Evolutionary conservation across 1,284 basidiomycete species (phyloP), one percentile per base, ranked within the genome.

Genomic region (Tremellales sp.): DNA sequence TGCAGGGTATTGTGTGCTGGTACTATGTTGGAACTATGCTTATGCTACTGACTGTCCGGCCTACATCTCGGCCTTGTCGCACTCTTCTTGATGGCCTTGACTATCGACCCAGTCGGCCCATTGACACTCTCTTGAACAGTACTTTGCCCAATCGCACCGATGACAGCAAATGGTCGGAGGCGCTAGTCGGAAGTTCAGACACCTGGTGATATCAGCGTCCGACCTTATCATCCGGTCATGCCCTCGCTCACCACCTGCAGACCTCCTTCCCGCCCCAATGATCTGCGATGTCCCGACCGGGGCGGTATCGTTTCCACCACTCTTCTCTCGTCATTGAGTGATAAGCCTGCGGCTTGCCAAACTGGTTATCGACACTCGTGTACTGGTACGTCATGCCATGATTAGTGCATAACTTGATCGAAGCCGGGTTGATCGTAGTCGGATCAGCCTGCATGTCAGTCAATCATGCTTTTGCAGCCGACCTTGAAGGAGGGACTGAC

Each of bases 101-200:
- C 29, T 24, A 10, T 45, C 49, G 2, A 63, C 52, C 68, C 68
- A 71, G 48, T 73, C 68, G 7, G 70, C 70, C 15, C 57, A 45
- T 52, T 67, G 67, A 52, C 70, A 73, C 44, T 68, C 66, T 17
- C 64, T 51, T 15, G 67, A 70, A 56, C 70, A 73, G 53, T 73
- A 73, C 46, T 57, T 62, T 13, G 67, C 70, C 68, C 68, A 73
- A 11, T 61, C 56, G 45, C 70, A 73, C 3, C 49, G 21, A 3
- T 29, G 15, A 43, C 70, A 71, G 5, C 36, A n/a, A 2, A 61
- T 39, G 0, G 48, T 48, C 0, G 64, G 60, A 4, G 50, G 40
- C 3, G 48, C 40, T 2, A 56, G 39, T 19, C 61, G 50, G 42
- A 61, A 58, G 49, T 70, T 69, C 50, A 65, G 51, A 51, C 70